Conservation (phyloP, 306 rosid species). For the Herpetospermum pedunculosum region DNA sequence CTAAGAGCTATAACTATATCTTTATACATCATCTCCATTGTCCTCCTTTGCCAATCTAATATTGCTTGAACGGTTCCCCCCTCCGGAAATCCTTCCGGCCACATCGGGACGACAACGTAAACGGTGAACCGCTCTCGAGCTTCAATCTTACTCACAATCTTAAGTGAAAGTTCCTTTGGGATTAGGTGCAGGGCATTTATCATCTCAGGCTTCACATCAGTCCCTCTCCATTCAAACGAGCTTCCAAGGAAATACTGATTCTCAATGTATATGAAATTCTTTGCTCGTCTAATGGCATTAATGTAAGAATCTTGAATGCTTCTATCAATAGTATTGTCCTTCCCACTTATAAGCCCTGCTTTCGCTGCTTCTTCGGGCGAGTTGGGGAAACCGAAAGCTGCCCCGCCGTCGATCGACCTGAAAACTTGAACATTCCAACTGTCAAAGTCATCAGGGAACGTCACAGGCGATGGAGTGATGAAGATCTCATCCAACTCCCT, state of each 20-base stretch:
- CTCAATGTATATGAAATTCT: conserved; percentile 39
- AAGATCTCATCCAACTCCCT: conserved; percentile 28
- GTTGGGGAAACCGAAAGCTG: conserved; percentile 40
- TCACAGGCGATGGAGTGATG: conserved; percentile 41
- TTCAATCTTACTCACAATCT: conserved; percentile 30
- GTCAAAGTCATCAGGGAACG: conserved; percentile 27
- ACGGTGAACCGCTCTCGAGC: conserved; percentile 37
- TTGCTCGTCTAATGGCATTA: conserved; percentile 36
- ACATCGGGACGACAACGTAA: conserved; percentile 34
- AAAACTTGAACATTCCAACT: conserved; percentile 42
- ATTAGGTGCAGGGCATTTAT: conserved; percentile 35
- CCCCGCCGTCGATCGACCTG: conserved; percentile 41
- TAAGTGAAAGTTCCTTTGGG: conserved; percentile 40
- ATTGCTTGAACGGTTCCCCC: conserved; percentile 39
- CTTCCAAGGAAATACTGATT: conserved; percentile 47
- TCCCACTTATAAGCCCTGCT: conserved; percentile 39
- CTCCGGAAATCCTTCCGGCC: conserved; percentile 45
- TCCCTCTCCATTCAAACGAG: conserved; percentile 31
- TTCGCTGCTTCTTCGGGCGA: conserved; percentile 30
- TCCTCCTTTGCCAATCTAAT: conserved; percentile 44
- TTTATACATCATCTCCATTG: conserved; percentile 37
- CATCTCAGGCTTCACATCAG: conserved; percentile 24
- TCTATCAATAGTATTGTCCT: conserved; percentile 40
- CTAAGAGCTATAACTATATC: conserved; percentile 21
- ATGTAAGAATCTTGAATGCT: conserved; percentile 45